Evolutionary conservation across 2,329 filamentous ascomycete genomes (phyloP).

Genomic region (Boeremia exigua): DNA sequence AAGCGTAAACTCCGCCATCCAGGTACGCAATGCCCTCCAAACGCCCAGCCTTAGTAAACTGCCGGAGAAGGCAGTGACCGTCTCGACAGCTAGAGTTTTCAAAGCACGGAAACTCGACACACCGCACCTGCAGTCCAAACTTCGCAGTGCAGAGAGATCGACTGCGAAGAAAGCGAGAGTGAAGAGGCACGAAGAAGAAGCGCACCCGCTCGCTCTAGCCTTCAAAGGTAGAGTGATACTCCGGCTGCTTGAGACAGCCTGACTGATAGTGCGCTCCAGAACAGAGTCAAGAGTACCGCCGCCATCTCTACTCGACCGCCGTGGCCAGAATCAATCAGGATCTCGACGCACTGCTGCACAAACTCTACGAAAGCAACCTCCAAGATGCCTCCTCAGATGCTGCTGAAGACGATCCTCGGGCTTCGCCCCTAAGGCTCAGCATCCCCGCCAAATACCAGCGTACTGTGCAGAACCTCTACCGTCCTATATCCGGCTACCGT

Average conservation of each 20-base stretch:
- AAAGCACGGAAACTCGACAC: constrained; percentile 8
- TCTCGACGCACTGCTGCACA: constrained; percentile 21
- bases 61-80: constrained; percentile 10
- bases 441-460: constrained; percentile 27
- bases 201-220: constrained; percentile 33
- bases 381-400: constrained; percentile 18
- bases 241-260: neutral
- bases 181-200: neutral
- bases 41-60: neutral
- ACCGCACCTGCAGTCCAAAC: constrained; percentile 5
- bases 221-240: constrained; percentile 35
- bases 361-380: constrained; percentile 21
- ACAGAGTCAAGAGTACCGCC: constrained; percentile 33
- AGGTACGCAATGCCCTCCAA: neutral
- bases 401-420: neutral
- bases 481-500: constrained; percentile 26
- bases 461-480: constrained; percentile 23
- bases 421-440: constrained; percentile 24
- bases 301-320: constrained; percentile 27
- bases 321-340: constrained; percentile 28
- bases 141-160: too few species aligned
- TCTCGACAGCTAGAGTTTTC: constrained; percentile 38
- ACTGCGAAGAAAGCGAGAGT: constrained; percentile 11
- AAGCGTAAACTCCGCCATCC: neutral
- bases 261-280: constrained; percentile 29